Base-by-base conservation (phyloP, 73 alveolate species). In the Symbiodinium pilosum region DNA sequence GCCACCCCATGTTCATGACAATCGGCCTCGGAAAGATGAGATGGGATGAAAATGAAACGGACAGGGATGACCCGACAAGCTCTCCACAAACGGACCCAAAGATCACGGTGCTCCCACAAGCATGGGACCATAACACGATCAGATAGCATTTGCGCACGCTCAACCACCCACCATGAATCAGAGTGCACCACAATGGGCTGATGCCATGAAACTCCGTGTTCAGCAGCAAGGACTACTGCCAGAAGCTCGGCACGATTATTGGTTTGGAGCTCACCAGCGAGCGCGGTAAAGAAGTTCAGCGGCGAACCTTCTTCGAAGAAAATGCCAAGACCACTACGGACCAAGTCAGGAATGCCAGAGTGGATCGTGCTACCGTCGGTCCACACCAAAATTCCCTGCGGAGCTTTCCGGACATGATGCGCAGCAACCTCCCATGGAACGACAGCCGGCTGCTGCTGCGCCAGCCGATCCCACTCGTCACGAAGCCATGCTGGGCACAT, bases 321-420 rank as follows among this genome's bases (percentile, higher is more conserved):
- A 28, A 75, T 75, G 43, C 87, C 87, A 11, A 75, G n/a, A 28
- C 87, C 87, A 4, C 87, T 75, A n/a, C 87, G 87, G 34, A 26
- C 47, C 87, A 75, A 28, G 2, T 75, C 87, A 34, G 87, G 87
- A 28, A 75, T 32, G 1, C 51, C 87, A 34, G 51, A 38, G 43
- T 75, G 87, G 39, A 7, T 75, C 28, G 87, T 34, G 21, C 87
- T 75, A 51, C 87, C 87, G 21, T 75, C 87, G 1, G 87, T 75
- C 87, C 87, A 75, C 1, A 75, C 87, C 87, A 52, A 18, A 28
- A 52, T 52, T 3, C 69, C 69, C 14, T 52, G 3, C 12, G 14
- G 69, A 18, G 14, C 69, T 52, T 52, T 28, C 1, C n/a, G 14
- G 21, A 52, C n/a, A 20, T 18, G 69, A 1, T 52, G 69, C 11